Evolutionary conservation across 306 rosid genomes (phyloP).

Genomic region (Prunus salicina): DNA sequence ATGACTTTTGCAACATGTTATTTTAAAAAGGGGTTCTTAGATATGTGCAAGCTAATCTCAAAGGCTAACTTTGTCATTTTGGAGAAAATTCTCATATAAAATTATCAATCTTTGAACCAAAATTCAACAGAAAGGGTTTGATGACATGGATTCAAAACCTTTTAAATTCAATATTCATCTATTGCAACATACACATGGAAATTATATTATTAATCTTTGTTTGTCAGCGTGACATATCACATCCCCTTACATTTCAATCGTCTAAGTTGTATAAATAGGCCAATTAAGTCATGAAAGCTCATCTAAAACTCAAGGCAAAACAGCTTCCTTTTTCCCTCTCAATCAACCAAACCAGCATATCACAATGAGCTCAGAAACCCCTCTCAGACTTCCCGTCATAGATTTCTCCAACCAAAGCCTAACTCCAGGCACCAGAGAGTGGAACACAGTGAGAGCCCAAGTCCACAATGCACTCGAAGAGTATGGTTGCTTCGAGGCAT

Average conservation of each 20-base stretch:
- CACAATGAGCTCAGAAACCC: constrained; percentile 47
- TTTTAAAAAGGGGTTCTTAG: too few species aligned
- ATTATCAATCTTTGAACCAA: too few species aligned
- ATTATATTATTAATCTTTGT: background rate
- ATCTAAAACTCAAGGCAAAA: background rate
- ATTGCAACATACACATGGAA: too few species aligned
- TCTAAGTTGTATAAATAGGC: constrained; percentile 1
- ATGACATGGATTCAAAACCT: background rate
- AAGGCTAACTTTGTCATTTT: too few species aligned
- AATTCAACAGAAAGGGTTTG: too few species aligned
- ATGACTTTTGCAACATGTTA: too few species aligned
- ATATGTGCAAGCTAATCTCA: too few species aligned
- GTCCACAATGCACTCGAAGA: constrained; percentile 53
- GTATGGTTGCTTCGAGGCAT: constrained; percentile 71
- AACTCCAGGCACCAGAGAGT: constrained; percentile 31
- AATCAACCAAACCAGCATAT: constrained; percentile 12
- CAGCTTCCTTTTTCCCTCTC: constrained; percentile 9
- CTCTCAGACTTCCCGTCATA: constrained; percentile 52
- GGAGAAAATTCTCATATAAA: too few species aligned
- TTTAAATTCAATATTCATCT: too few species aligned
- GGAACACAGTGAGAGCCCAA: constrained; percentile 53
- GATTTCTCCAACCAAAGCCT: constrained; percentile 39
- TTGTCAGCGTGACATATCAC: background rate
- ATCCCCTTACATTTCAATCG: background rate
- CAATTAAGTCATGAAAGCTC: background rate